A percentile compares a stretch with the other conserved stretches of the same genome.
Evolutionary conservation across 129 eudicot genomes (phyloP).

Genomic region (Pittosporum tobira): DNA sequence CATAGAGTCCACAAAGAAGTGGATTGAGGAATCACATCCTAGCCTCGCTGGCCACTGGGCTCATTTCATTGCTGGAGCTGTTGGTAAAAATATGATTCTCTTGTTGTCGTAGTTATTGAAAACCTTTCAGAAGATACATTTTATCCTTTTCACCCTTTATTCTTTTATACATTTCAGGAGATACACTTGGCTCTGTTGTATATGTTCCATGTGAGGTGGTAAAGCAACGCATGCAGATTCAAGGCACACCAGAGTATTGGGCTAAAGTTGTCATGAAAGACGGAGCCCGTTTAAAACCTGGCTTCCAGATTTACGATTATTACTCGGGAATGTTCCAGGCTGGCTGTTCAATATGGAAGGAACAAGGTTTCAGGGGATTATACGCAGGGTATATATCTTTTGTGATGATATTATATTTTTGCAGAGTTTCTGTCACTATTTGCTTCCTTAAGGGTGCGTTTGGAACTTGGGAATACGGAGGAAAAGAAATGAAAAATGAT

Average conservation of each 20-base stretch:
- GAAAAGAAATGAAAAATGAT: too few species aligned
- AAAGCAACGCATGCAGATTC: slow-evolving; percentile 98
- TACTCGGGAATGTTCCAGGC: slow-evolving; percentile 95
- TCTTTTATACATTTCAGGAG: slow-evolving; percentile 47
- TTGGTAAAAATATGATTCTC: slow-evolving; percentile 33
- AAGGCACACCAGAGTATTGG: slow-evolving; percentile 83
- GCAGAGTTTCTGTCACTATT: background rate
- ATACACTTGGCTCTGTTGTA: slow-evolving; percentile 84
- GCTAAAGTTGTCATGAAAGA: slow-evolving; percentile 49
- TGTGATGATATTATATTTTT: too few species aligned
- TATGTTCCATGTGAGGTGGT: slow-evolving; percentile 99
- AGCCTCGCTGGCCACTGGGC: slow-evolving; percentile 84
- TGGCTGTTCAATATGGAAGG: slow-evolving; percentile 91
- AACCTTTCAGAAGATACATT: too few species aligned
- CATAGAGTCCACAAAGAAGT: slow-evolving; percentile 92
- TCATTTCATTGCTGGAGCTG: slow-evolving; percentile 89
- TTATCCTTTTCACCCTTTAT: too few species aligned
- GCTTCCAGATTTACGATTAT: slow-evolving; percentile 55
- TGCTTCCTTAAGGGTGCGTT: background rate
- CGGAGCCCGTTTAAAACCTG: slow-evolving; percentile 28
- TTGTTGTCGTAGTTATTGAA: too few species aligned
- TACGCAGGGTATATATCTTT: slow-evolving; percentile 68
- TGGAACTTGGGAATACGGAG: too few species aligned
- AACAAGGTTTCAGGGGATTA: slow-evolving; percentile 81
- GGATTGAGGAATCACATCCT: slow-evolving; percentile 86